Conservation (phyloP, 345 rosid species). For the Gossypium herbaceum region DNA sequence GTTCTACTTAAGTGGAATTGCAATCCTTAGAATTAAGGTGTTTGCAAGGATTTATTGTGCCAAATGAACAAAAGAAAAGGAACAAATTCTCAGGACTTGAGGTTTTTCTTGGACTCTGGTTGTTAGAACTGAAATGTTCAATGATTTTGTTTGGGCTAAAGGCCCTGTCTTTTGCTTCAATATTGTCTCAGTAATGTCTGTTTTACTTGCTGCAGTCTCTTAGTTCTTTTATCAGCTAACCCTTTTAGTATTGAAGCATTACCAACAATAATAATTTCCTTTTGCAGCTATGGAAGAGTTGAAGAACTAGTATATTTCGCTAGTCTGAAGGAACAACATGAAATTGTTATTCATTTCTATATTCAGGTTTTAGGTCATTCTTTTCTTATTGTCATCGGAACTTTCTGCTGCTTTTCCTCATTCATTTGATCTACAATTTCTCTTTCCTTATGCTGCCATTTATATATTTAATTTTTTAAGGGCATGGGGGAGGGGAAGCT, state of each 20-base stretch:
- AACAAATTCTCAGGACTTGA: background rate
- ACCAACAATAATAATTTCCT: constrained; percentile 1
- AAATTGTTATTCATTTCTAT: constrained; percentile 81
- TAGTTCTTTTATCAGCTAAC: background rate
- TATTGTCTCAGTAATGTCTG: background rate
- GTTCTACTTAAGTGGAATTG: background rate
- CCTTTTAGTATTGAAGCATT: constrained; percentile 8
- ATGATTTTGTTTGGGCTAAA: background rate
- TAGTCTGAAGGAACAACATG: constrained; percentile 86
- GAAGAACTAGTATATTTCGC: constrained; percentile 98
- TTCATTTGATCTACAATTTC: constrained; percentile 10
- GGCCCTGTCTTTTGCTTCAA: background rate
- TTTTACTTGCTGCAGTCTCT: background rate
- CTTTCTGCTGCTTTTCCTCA: constrained; percentile 4
- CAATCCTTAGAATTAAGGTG: background rate
- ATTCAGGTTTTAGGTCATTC: constrained; percentile 56
- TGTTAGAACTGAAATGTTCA: background rate
- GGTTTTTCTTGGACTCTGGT: background rate
- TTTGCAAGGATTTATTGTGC: background rate
- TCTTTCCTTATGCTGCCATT: background rate
- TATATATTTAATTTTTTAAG: background rate
- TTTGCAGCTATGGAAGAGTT: constrained; percentile 82
- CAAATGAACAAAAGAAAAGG: background rate
- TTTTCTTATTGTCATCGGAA: background rate
- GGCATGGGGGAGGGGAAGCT: background rate